Evolutionary conservation across 1,284 basidiomycete genomes (phyloP).

Genomic region (Naganishia sp.): DNA sequence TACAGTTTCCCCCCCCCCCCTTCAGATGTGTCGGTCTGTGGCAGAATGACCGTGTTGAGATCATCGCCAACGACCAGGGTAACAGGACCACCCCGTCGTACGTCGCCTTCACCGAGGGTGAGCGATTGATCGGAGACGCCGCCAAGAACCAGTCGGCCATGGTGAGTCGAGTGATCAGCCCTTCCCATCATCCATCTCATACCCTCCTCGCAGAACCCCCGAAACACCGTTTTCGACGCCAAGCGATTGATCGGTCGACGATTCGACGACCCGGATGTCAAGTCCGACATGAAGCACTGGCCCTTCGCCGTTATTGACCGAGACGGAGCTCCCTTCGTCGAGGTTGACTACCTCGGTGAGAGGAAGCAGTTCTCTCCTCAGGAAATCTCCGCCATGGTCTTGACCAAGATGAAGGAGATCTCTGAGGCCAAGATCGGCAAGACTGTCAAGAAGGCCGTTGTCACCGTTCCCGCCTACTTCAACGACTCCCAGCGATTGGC

Average conservation of each 20-base stretch:
- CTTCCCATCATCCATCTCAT: conserved; percentile 4
- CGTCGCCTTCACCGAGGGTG: conserved; percentile 95
- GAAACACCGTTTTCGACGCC: conserved; percentile 94
- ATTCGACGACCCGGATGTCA: conserved; percentile 71
- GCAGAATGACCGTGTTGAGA: conserved; percentile 98
- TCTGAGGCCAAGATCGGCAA: conserved; percentile 66
- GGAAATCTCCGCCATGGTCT: conserved; percentile 95
- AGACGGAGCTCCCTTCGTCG: conserved; percentile 61
- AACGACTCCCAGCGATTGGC: conserved; percentile 69
- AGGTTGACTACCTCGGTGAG: conserved; percentile 64
- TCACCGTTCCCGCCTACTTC: conserved; percentile 71
- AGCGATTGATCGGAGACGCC: conserved; percentile 95
- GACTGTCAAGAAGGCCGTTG: conserved; percentile 66
- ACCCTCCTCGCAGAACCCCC: conserved; percentile 62
- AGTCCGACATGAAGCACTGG: conserved; percentile 72
- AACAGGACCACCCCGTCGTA: conserved; percentile 99
- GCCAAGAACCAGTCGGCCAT: conserved; percentile 97
- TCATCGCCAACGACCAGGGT: conserved; percentile 95
- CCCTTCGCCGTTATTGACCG: conserved; percentile 64
- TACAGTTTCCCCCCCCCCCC: not conserved
- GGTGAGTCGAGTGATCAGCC: conserved; percentile 43
- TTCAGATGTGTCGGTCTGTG: conserved; percentile 82
- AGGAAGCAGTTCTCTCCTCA: conserved; percentile 64
- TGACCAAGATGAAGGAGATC: conserved; percentile 94
- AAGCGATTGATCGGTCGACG: conserved; percentile 97